These are phyloP conservation scores for Yarrowia hollandica DNA, from an alignment of 805 yeast species.

Conservation along the genomic window DNA sequence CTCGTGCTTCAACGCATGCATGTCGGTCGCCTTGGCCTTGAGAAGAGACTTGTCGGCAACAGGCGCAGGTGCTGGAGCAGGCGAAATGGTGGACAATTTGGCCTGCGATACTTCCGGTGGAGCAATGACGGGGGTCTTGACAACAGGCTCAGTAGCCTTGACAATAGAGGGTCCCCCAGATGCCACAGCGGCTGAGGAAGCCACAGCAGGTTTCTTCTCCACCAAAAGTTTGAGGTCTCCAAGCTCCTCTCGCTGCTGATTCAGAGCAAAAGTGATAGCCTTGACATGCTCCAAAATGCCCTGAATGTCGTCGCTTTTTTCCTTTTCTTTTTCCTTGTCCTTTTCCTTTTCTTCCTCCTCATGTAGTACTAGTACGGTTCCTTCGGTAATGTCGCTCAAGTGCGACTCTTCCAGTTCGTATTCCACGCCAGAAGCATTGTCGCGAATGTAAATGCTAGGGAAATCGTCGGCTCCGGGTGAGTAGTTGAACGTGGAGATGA, in stretches of 20 bases:
- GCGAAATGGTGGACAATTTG: constrained; percentile 4
- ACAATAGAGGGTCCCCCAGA: neutral
- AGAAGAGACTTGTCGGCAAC: constrained; percentile 20
- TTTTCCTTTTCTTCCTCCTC: constrained; percentile 26
- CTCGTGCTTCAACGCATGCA: constrained; percentile 34
- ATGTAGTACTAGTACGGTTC: constrained; percentile 56
- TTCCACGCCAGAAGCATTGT: constrained; percentile 55
- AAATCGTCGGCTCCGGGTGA: constrained; percentile 69
- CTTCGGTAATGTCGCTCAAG: constrained; percentile 58
- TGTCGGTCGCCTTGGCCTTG: constrained; percentile 29
- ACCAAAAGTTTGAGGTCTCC: constrained; percentile 18
- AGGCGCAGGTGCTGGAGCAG: constrained; percentile 14
- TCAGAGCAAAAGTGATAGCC: constrained; percentile 26
- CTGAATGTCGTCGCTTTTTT: constrained; percentile 8
- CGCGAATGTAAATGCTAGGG: constrained; percentile 77
- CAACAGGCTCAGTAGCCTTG: constrained; percentile 3
- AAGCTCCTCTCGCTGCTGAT: constrained; percentile 19
- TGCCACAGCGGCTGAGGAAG: neutral
- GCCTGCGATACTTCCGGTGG: constrained; percentile 16
- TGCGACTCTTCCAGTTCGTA: constrained; percentile 78
- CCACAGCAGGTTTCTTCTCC: constrained; percentile 7
- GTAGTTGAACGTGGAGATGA: constrained; percentile 85
- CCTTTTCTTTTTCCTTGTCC: constrained; percentile 22
- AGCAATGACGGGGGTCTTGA: constrained; percentile 18
- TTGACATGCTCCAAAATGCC: constrained; percentile 24